Evolutionary conservation across 1,139 yeast genomes (phyloP).

Genomic region (Hemisphaericaspora xylofermentans): DNA sequence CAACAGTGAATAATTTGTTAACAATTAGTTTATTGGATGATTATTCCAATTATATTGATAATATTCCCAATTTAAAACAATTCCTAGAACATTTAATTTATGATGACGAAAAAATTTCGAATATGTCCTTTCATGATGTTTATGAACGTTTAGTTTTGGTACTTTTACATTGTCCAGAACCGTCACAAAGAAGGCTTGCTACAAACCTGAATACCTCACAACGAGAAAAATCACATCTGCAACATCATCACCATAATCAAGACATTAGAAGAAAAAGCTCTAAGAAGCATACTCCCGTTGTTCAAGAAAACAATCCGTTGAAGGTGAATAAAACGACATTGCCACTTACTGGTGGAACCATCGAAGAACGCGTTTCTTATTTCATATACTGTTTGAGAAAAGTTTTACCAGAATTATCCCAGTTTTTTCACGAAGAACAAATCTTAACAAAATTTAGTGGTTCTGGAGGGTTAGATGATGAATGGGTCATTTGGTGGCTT

Average conservation of each 20-base stretch:
- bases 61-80: constrained; percentile 28
- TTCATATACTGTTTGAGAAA: constrained; percentile 68
- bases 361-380: constrained; percentile 68
- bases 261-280: constrained; percentile 9
- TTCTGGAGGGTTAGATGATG: constrained; percentile 59
- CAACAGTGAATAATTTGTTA: constrained; percentile 25
- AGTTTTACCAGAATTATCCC: constrained; percentile 72
- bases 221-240: neutral
- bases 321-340: constrained; percentile 37
- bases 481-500: constrained; percentile 95
- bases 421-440: constrained; percentile 79
- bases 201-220: too few relatives aligned
- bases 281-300: constrained; percentile 3
- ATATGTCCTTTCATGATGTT: constrained; percentile 61
- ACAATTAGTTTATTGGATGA: constrained; percentile 45
- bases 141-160: constrained; percentile 78
- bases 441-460: constrained; percentile 56
- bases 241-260: constrained; percentile 1
- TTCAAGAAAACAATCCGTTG: constrained; percentile 5
- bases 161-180: constrained; percentile 59
- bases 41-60: constrained; percentile 46
- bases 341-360: constrained; percentile 64
- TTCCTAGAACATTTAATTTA: constrained; percentile 26
- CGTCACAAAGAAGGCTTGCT: constrained; percentile 5
- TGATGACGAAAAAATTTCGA: constrained; percentile 24